Evolutionary conservation across 192 early-diverging fungal species (phyloP), one percentile per base, ranked within the genome.

Genomic region (Phlyctochytrium arcticum): DNA sequence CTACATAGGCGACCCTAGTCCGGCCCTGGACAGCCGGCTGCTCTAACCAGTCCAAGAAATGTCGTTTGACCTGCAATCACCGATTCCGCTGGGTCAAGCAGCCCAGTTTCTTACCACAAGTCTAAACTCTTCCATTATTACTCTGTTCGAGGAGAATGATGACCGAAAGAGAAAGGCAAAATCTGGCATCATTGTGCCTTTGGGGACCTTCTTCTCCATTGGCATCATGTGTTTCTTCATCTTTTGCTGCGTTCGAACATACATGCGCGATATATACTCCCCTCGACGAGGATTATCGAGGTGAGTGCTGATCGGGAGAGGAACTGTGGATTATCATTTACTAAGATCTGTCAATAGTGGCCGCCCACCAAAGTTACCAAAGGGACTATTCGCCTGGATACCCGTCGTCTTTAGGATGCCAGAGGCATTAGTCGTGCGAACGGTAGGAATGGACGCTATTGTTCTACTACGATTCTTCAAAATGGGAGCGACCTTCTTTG

Each of bases 401-500:
- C 54, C 59, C 6, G 48, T 42, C 24, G 66, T 80, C 24, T 71
- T 62, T 44, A 15, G 42, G 4, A 71, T 72, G 21, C 46, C 48
- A 19, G 77, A 81, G 48, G 17, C 63, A 15, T 71, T 81, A 17
- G 36, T 81, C 2, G 47, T 81, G 8, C 55, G 50, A 9, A 81
- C 79, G 7, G 80, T 81, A 17, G 80, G 80, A 5, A 42, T 81
- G 35, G 80, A 81, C 48, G 80, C 72, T 6, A 74, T 77, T n/a
- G 68, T 80, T 64, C 48, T 80, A 9, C 67, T 83, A 6, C 67
- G 81, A 15, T 83, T 83, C 55, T 69, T 83, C 23, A 76, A 75
- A 56, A 72, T 65, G 36, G 76, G 81, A 6, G 55, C 63, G 31
- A 44, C 56, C 6, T 42, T 82, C 44, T 83, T 83, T 44, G 31